Percentiles rank a stretch among this genome's conserved stretches.
These are phyloP conservation scores for Fusarium coffeatum DNA, from an alignment of 2,329 filamentous ascomycete genomes.

Conservation along the genomic window DNA sequence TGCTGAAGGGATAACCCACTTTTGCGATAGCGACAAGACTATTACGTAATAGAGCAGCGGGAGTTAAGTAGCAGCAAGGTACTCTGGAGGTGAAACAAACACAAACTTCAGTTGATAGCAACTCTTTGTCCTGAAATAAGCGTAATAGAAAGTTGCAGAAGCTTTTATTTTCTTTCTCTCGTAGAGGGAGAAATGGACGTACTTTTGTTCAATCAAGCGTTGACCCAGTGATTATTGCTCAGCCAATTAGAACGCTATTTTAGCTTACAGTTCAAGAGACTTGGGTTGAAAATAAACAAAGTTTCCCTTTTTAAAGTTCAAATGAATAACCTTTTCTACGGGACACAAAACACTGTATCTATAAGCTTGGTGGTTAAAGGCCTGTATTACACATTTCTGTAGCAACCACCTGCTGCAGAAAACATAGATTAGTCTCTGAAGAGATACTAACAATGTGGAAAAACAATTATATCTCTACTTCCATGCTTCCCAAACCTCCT, in stretches of 20 bases:
- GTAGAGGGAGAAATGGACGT: too few relatives aligned
- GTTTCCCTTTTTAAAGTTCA: too few relatives aligned
- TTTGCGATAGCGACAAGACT: background rate
- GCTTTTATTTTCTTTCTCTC: too few relatives aligned
- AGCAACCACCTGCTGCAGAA: too few relatives aligned
- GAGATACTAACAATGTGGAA: fast-evolving
- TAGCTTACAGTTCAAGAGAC: background rate
- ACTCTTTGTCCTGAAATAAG: background rate
- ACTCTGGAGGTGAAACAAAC: too few relatives aligned
- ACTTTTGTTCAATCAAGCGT: background rate
- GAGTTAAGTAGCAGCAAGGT: background rate
- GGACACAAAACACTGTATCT: background rate
- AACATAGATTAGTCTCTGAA: background rate
- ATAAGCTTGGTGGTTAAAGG: background rate
- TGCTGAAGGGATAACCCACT: background rate
- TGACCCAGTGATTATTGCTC: background rate
- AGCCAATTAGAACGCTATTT: background rate
- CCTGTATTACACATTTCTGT: background rate
- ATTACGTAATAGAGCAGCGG: too few relatives aligned
- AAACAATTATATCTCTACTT: background rate
- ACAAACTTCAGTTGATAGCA: background rate
- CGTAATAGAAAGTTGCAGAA: too few relatives aligned
- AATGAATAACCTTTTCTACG: background rate
- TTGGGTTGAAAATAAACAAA: background rate
- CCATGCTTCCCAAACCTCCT: background rate